Evolutionary conservation across 2,329 filamentous ascomycete genomes (phyloP).

Genomic region (Xylaria hypoxylon): DNA sequence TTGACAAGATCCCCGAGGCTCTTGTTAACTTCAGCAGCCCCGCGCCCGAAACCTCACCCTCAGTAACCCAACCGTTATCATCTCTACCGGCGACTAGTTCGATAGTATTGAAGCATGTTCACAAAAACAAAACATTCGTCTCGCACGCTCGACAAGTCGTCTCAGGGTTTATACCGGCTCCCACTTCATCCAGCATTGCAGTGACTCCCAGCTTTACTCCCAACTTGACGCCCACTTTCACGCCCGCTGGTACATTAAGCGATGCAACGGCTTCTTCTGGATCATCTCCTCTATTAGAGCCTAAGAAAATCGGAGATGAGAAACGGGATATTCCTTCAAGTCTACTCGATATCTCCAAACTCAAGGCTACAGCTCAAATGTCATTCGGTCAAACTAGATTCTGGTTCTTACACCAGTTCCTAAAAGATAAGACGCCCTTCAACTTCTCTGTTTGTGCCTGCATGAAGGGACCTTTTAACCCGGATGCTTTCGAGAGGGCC

Average conservation of each 20-base stretch:
- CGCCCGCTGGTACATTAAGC: background rate
- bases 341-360: background rate
- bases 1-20: slow-evolving; percentile 22
- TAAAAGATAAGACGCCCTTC: slow-evolving; percentile 12
- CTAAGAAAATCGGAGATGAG: background rate
- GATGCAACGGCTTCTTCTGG: slow-evolving; percentile 6
- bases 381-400: slow-evolving; percentile 17
- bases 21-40: background rate
- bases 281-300: slow-evolving; percentile 3
- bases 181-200: background rate
- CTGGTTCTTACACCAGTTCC: slow-evolving; percentile 15
- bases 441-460: slow-evolving; percentile 7
- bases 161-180: background rate
- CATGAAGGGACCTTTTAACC: slow-evolving; percentile 7
- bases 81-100: background rate
- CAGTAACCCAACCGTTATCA: background rate
- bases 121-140: background rate
- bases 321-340: background rate
- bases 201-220: slow-evolving; percentile 1
- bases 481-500: slow-evolving; percentile 2
- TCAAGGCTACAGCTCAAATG: slow-evolving; percentile 3
- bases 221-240: slow-evolving; percentile 2
- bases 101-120: slow-evolving; percentile 1
- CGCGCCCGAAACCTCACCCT: background rate
- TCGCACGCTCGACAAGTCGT: background rate